These are phyloP conservation scores for Aspergillus tanneri DNA, from an alignment of 2,329 filamentous ascomycete genomes.

Conservation along the genomic window DNA sequence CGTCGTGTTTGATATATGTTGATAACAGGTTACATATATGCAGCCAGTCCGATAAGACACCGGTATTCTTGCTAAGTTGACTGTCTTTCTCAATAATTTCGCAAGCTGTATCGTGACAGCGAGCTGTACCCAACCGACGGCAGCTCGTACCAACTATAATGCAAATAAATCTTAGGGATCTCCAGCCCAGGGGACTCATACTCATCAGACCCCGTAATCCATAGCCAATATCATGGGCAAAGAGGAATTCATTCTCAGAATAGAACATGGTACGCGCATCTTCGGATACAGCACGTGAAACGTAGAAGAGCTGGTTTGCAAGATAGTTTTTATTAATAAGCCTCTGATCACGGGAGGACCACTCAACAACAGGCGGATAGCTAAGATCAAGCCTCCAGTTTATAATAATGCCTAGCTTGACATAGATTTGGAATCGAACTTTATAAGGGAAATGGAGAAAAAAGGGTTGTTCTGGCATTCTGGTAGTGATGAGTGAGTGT, in stretches of 20 bases:
- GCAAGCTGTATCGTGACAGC: background rate
- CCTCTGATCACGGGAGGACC: background rate
- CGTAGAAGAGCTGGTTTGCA: conserved; percentile 7
- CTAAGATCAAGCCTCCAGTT: background rate
- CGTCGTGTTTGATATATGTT: background rate
- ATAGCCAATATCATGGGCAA: background rate
- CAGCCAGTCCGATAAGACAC: background rate
- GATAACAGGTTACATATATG: background rate
- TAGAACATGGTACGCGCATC: background rate
- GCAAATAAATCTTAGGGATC: background rate
- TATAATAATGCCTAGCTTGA: background rate
- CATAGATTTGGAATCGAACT: background rate
- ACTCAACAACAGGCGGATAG: background rate
- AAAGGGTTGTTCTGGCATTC: too few species aligned
- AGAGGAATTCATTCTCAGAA: background rate
- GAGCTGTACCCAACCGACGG: background rate
- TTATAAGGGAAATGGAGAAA: background rate
- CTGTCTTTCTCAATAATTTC: background rate
- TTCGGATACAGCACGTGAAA: conserved; percentile 2
- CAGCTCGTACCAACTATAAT: too few species aligned
- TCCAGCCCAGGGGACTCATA: background rate
- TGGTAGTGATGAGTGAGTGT: too few species aligned
- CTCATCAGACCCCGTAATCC: background rate
- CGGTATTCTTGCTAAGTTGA: background rate
- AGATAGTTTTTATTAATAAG: background rate